Base-by-base conservation (phyloP, 306 rosid species). In the Quillaja saponaria region DNA sequence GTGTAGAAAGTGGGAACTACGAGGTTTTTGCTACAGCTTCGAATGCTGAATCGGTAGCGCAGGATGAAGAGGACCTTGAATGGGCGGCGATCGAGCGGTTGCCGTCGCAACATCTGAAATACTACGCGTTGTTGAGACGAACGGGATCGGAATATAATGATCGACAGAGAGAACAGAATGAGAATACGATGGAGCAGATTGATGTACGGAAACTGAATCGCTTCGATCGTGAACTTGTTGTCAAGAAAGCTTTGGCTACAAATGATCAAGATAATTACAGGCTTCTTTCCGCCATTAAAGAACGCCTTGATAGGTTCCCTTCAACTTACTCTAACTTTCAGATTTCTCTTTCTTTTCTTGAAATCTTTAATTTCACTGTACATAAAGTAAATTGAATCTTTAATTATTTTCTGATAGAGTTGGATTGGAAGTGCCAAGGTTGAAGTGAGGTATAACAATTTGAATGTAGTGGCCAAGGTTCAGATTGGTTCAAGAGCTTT, bases 211-310 rank as follows among this genome's bases (percentile, higher is more conserved):
- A 87, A 15, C 83, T 90, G 13, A 72, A 70, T 38, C 80, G 87
- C 31, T 49, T 4, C 1, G 31, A 52, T 44, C 97, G 97, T 0
- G 88, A 90, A 37, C 85, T 70, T 7, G 81, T 90, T 13, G 97
- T 90, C 13, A 71, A 70, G 47, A 80, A 87, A 13, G 97, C 97
- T 0, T 64, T 90, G 45, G 96, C 94, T 7, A 87, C 97, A 1
- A 69, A 53, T 31, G 96, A 81, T 12, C 97, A 90, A 64, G 94
- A 90, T 34, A 90, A 90, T 71, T 76, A 16, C 66, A 67, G 37
- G 13, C 80, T 90, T 14, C 89, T 90, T 46, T 38, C 82, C 61
- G 94, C 81, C 74, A 62, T 90, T 34, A 90, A 90, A 78, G 79
- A 87, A 11, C 90, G 96, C 49, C 74, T 90, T 15, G 68, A 90